Base-by-base conservation (phyloP, 176 grass and related monocot species). In the Ampelocalamus luodianensis region DNA sequence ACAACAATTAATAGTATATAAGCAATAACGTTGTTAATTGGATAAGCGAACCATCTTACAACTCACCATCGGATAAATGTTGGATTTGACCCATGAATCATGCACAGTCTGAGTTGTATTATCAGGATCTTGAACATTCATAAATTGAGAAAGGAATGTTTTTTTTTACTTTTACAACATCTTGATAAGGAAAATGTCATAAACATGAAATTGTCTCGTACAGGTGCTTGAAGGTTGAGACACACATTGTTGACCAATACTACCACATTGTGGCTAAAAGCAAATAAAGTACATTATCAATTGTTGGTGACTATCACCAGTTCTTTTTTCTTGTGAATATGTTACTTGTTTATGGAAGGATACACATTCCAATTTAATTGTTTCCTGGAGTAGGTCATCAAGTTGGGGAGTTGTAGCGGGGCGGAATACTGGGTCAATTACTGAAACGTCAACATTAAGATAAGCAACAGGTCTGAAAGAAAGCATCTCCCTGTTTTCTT, bases 111-210 rank as follows among this genome's bases (percentile, higher is more conserved):
- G 91, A 90, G 93, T 90, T 59, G 89, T 87, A 83, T 95, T 98
- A 32, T 98, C 89, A 69, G 96, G 96, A 64, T 98, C 93, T 98
- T 89, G 81, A 84, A 98, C 93, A 91, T 98, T 85, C 76, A 90
- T 29, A n/a, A n/a, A 38, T 85, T 62, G 12, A 82, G 9, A 80
- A 20, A 32, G 48, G 11, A 78, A 37, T 1, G 29, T 29, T 29
- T 29, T 29, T 29, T 29, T 59, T 74, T 44, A 85, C 11, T 9
- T 27, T 49, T 81, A 16, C 12, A 71, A 16, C 12, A 71, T 76
- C 12, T 0, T 62, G 68, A 79, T 23, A 40, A 74, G 48, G 22
- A 78, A 74, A 72, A 65, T 80, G 16, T 1, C 55, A 50, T 43
- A 67, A 29, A 67, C 18, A 76, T 43, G 39, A 87, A 61, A 38